Evolutionary conservation across 345 rosid species (phyloP).

Genomic region (Rhodamnia argentea): DNA sequence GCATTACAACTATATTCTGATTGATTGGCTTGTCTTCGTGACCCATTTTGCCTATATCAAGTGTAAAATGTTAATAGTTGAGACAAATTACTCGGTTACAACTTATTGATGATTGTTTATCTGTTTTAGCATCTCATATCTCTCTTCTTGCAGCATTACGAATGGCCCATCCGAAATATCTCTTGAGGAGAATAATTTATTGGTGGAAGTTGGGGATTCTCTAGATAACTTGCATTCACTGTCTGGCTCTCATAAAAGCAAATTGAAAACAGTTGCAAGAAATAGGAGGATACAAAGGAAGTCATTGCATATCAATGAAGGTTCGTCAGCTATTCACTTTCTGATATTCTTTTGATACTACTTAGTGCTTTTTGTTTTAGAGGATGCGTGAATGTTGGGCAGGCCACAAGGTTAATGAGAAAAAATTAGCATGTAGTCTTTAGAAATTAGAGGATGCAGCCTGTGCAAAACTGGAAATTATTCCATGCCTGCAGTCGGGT

Average conservation of each 20-base stretch:
- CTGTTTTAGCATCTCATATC: background rate
- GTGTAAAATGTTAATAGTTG: background rate
- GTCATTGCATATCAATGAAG: conserved; percentile 20
- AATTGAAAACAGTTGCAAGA: conserved; percentile 34
- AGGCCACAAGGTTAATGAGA: background rate
- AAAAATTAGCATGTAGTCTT: background rate
- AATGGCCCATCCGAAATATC: conserved; percentile 15
- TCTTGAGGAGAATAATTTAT: conserved; percentile 6
- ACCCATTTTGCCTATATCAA: background rate
- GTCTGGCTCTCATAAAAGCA: conserved; percentile 9
- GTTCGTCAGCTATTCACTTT: conserved; percentile 9
- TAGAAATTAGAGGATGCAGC: background rate
- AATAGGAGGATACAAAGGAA: conserved; percentile 26
- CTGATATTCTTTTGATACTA: background rate
- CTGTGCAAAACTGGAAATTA: background rate
- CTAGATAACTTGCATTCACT: conserved; percentile 12
- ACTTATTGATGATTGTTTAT: background rate
- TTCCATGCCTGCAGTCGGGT: background rate
- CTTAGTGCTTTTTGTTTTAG: background rate
- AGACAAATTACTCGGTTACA: background rate
- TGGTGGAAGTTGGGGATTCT: background rate
- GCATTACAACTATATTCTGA: background rate
- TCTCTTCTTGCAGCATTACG: conserved; percentile 30
- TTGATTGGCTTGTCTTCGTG: background rate
- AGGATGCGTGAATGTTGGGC: background rate